These are phyloP conservation scores for Suhomyces anneliseae DNA, from an alignment of 1,139 yeast genomes.

Conservation along the genomic window DNA sequence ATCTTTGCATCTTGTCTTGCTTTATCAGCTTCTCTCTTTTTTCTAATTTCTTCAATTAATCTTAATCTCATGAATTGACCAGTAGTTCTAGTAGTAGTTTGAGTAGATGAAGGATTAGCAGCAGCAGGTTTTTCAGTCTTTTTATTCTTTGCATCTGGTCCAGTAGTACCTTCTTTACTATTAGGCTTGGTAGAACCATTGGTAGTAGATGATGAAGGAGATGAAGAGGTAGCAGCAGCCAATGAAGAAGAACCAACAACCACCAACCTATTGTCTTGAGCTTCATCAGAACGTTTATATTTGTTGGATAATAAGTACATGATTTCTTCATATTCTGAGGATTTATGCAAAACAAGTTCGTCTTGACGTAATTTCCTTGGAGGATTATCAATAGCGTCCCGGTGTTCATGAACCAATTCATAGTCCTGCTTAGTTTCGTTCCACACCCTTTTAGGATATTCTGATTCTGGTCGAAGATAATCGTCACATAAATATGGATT, in stretches of 20 bases:
- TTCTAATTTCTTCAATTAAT: constrained; percentile 48
- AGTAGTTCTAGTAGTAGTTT: constrained; percentile 26
- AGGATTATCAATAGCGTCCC: constrained; percentile 47
- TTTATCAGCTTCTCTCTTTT: constrained; percentile 45
- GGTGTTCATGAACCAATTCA: constrained; percentile 41
- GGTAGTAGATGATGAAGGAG: constrained; percentile 23
- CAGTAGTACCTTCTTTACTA: constrained; percentile 17
- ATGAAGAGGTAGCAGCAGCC: constrained; percentile 17
- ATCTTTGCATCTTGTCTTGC: constrained; percentile 44
- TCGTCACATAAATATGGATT: constrained; percentile 60
- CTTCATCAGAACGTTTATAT: constrained; percentile 39
- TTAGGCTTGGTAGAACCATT: constrained; percentile 19
- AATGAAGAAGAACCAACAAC: constrained; percentile 39
- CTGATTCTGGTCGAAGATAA: constrained; percentile 45
- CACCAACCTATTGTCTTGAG: constrained; percentile 40
- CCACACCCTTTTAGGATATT: constrained; percentile 46
- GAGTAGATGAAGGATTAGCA: constrained; percentile 17
- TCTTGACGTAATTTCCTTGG: constrained; percentile 48
- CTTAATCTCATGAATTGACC: constrained; percentile 51
- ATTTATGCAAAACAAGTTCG: constrained; percentile 59
- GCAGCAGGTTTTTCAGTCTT: constrained; percentile 23
- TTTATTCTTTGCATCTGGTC: constrained; percentile 25
- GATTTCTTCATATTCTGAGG: constrained; percentile 86
- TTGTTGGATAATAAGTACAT: constrained; percentile 59
- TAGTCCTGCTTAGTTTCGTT: constrained; percentile 35